Conservation (phyloP, 208 protist genomes). For the Leishmania tarentolae region DNA sequence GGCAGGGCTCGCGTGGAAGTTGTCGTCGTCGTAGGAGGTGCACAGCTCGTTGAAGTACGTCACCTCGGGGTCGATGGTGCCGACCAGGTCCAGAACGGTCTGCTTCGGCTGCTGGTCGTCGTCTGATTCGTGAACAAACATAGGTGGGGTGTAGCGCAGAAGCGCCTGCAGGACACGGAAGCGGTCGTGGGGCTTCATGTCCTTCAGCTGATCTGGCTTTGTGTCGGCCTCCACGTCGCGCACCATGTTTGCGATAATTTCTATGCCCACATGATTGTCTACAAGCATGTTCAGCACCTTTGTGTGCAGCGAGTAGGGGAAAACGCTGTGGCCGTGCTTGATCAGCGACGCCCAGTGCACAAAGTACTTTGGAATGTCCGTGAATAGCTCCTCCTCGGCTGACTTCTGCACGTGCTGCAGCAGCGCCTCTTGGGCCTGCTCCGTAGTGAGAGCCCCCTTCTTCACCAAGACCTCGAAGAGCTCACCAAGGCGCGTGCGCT, state of each 20-base stretch:
- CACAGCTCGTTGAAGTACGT: constrained; percentile 63
- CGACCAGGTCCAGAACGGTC: constrained; percentile 22
- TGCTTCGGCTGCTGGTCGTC: constrained; percentile 20
- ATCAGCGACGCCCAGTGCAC: constrained; percentile 75
- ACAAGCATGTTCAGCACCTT: constrained; percentile 78
- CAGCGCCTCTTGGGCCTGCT: constrained; percentile 56
- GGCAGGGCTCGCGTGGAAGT: constrained; percentile 23
- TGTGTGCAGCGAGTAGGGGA: constrained; percentile 69
- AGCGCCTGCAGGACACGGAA: constrained; percentile 82
- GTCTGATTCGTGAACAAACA: constrained; percentile 37
- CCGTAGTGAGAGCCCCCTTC: constrained; percentile 41
- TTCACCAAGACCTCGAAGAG: constrained; percentile 71
- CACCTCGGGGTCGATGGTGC: constrained; percentile 49
- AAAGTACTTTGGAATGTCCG: constrained; percentile 80
- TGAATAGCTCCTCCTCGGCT: constrained; percentile 67
- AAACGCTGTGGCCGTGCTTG: constrained; percentile 58
- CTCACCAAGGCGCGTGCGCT: constrained; percentile 75
- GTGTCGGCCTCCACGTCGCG: constrained; percentile 39
- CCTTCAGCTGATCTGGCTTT: constrained; percentile 44
- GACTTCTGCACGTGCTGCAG: constrained; percentile 61
- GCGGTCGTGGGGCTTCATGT: constrained; percentile 55
- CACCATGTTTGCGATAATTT: constrained; percentile 59
- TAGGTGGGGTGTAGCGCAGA: constrained; percentile 68
- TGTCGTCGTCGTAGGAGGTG: constrained; percentile 39
- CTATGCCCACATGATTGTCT: constrained; percentile 36